These are phyloP conservation scores for Chaetomiaceae sp. DNA, from an alignment of 2,329 filamentous ascomycete species.

Conservation along the genomic window DNA sequence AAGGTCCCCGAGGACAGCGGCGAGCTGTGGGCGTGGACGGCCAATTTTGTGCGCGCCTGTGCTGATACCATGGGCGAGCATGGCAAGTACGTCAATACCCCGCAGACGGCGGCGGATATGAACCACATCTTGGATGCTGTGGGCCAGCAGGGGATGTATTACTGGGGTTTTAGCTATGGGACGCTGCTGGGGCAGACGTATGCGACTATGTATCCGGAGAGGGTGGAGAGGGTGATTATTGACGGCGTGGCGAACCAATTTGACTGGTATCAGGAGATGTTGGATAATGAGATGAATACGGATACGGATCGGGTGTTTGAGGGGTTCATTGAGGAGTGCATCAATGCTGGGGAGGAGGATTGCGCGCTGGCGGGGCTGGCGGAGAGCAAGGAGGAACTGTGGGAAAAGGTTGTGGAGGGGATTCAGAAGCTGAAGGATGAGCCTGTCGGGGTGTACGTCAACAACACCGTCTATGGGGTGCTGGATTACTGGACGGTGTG, in stretches of 20 bases:
- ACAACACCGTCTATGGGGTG: conserved; percentile 36
- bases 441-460: conserved; percentile 41
- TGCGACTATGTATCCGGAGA: conserved; percentile 35
- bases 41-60: conserved; percentile 40
- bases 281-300: conserved; percentile 36
- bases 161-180: conserved; percentile 41
- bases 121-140: conserved; percentile 44
- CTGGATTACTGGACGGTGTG: conserved; percentile 36
- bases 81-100: conserved; percentile 44
- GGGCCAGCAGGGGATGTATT: conserved; percentile 36
- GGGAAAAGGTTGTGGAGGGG: conserved; percentile 32
- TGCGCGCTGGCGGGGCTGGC: conserved; percentile 40
- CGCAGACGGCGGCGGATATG: conserved; percentile 49
- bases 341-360: conserved; percentile 40
- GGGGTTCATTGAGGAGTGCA: conserved; percentile 43
- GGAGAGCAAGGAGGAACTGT: conserved; percentile 34
- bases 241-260: conserved; percentile 34
- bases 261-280: conserved; percentile 38
- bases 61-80: conserved; percentile 42
- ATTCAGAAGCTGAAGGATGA: conserved; percentile 34
- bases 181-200: conserved; percentile 39
- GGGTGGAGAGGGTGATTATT: conserved; percentile 34
- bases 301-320: conserved; percentile 41
- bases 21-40: conserved; percentile 39
- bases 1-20: conserved; percentile 34